Evolutionary conservation across 495 filamentous ascomycete genomes (phyloP).

Genomic region (Bacidia rubella): DNA sequence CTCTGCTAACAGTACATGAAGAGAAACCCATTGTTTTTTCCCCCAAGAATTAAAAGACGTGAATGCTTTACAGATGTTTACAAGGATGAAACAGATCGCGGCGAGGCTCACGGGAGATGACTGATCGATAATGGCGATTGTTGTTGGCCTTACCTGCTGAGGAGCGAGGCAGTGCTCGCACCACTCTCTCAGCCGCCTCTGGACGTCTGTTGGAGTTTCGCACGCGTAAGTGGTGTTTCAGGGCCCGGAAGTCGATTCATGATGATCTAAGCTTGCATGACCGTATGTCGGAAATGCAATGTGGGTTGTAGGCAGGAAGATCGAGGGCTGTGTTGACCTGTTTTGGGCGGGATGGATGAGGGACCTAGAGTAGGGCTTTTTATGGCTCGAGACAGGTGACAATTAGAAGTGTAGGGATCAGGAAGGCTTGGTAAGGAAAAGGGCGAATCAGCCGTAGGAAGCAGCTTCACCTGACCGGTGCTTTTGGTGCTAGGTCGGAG

Average conservation of each 20-base stretch:
- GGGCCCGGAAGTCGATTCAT: not conserved
- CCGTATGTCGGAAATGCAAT: not conserved
- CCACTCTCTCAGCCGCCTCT: not conserved
- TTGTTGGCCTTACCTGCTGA: not conserved
- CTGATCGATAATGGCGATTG: not conserved
- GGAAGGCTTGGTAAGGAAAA: too few relatives aligned
- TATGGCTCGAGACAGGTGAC: too few relatives aligned
- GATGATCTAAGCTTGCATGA: not conserved
- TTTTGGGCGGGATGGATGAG: too few relatives aligned
- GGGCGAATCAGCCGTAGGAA: too few relatives aligned
- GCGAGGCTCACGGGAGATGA: not conserved
- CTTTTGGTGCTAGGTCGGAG: too few relatives aligned
- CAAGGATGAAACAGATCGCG: not conserved
- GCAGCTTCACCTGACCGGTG: too few relatives aligned
- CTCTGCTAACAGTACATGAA: not conserved
- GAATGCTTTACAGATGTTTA: not conserved
- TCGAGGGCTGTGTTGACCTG: not conserved
- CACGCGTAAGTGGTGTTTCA: slow-evolving; percentile 1
- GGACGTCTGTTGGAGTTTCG: slow-evolving; percentile 1
- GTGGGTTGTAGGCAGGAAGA: not conserved
- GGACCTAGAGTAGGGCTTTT: too few relatives aligned
- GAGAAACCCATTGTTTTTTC: not conserved
- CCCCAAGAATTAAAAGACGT: too few relatives aligned
- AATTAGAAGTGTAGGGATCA: too few relatives aligned
- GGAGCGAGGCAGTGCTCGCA: not conserved